These are phyloP conservation scores for Kluyveromyces siamensis DNA, from an alignment of 805 yeast genomes.

Conservation along the genomic window DNA sequence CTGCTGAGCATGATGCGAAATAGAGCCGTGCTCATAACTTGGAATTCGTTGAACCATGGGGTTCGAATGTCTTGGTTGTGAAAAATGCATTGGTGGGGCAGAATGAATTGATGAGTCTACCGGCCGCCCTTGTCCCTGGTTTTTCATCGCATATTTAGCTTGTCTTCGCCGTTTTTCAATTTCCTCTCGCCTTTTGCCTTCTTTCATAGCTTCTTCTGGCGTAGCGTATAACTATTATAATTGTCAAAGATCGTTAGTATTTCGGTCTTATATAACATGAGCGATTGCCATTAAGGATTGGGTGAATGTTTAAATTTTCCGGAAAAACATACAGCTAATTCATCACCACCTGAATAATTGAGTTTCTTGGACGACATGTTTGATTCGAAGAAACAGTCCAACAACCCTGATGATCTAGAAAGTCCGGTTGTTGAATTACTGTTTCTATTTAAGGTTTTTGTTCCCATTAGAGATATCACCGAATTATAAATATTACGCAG, in stretches of 20 bases:
- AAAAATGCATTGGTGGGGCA: constrained; percentile 10
- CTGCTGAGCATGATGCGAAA: not conserved
- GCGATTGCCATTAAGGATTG: not conserved
- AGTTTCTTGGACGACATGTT: constrained; percentile 25
- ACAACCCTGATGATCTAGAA: not conserved
- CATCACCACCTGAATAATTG: constrained; percentile 29
- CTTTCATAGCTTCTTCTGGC: constrained; percentile 29
- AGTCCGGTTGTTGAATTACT: not conserved
- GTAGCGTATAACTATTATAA: constrained; percentile 23
- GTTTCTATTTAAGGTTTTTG: not conserved
- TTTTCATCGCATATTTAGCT: constrained; percentile 13
- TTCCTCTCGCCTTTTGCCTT: constrained; percentile 18
- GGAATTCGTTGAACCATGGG: not conserved
- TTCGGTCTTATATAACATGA: not conserved
- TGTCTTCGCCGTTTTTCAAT: constrained; percentile 20
- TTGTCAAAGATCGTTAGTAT: constrained; percentile 5
- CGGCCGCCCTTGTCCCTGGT: constrained; percentile 7
- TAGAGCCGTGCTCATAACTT: not conserved
- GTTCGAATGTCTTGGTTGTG: not conserved
- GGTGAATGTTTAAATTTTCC: not conserved
- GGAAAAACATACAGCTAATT: constrained; percentile 14
- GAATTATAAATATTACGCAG: not conserved
- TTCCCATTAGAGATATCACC: too few relatives aligned
- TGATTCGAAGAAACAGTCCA: not conserved
- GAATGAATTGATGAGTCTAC: constrained; percentile 13